Base-by-base conservation (phyloP, 768 basidiomycete genomes). In the Lyophyllum semitale region DNA sequence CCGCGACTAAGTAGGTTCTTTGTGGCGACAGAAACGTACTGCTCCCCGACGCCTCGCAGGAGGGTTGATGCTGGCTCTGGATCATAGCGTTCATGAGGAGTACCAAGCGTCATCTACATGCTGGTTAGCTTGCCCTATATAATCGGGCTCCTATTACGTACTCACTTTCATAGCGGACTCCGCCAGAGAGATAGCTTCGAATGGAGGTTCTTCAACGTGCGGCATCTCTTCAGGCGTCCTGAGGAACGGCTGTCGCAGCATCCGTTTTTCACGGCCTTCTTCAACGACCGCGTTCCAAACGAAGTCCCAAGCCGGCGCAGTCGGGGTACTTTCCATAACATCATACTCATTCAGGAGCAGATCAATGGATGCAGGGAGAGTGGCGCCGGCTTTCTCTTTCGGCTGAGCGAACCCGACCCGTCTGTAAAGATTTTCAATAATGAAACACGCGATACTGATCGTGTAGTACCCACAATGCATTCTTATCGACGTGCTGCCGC, bases 401-500 rank as follows among this genome's bases (percentile, higher is more conserved):
- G 71, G 71, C 59, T 84, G 77, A 43, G 77, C 73, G 61, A 84
- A 84, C 17, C 86, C 87, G 53, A 88, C 84, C 17, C 87, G 84
- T 58, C 88, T 89, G 57, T n/a, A 27, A 42, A 50, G 23, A 58
- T 27, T 59, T 69, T 54, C 64, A 60, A 29, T 59, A 38, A 45
- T 44, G n/a, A 9, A 40, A 23, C 29, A 45, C 13, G 27, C 11
- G 23, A 32, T 53, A 12, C 27, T 48, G 18, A 25, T 33, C 41
- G 29, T 8, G 52, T 44, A n/a, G 8, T 32, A 81, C 93, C 72
- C 64, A 95, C 95, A 97, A 62, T 1, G 88, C 84, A 66, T 85
- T 87, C 72, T 97, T 97, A 66, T 95, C 91, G 27, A 97, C 77
- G 62, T 92, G 82, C 9, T 78, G 78, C 38, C 95, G 82, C 49